phyloP scores from a whole-genome alignment of 169 alveolate genomes.

The Cystoisospora suis region DNA sequence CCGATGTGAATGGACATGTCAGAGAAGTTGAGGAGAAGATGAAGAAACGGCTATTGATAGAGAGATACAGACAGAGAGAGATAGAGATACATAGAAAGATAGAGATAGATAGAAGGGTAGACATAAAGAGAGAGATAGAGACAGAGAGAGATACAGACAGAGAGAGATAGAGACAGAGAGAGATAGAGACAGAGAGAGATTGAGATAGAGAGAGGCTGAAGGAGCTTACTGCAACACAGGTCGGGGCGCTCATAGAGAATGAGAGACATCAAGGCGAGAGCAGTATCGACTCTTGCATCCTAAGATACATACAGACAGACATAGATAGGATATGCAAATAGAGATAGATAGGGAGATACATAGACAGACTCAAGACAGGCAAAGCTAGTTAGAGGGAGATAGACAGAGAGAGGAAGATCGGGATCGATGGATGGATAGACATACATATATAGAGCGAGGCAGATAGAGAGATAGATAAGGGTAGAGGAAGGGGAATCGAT shows the following conservation, averaged over 20 bases:
- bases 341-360: background rate
- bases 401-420: background rate
- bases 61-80: too few relatives aligned
- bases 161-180: too few relatives aligned
- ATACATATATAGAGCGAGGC: background rate
- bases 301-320: background rate
- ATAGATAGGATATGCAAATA: background rate
- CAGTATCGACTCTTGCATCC: background rate
- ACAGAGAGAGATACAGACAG: too few relatives aligned
- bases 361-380: background rate
- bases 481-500: background rate
- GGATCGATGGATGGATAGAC: background rate
- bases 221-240: background rate
- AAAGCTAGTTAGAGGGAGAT: background rate
- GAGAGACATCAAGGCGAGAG: background rate
- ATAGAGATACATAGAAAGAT: too few relatives aligned
- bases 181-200: too few relatives aligned
- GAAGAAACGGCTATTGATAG: too few relatives aligned
- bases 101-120: too few relatives aligned
- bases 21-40: too few relatives aligned
- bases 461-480: background rate
- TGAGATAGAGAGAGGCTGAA: background rate
- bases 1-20: too few relatives aligned
- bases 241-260: slow-evolving; percentile 19
- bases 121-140: too few relatives aligned